Evolutionary conservation across 129 eudicot genomes (phyloP).

Genomic region (Flaveria brownii): DNA sequence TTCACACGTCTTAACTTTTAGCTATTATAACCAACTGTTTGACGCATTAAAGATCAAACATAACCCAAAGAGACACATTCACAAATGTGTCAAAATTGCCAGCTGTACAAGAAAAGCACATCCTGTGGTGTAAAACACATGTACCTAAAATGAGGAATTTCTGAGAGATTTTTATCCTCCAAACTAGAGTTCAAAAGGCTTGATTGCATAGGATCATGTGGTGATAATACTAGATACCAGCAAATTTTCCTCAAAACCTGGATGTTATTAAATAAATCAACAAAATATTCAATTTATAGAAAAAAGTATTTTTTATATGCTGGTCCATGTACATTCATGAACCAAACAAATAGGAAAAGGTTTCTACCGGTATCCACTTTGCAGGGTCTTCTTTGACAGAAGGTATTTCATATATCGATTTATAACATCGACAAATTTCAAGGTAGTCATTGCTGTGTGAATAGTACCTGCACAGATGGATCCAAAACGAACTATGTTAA

Average conservation of each 20-base stretch:
- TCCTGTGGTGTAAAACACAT: not conserved
- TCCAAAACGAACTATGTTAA: not conserved
- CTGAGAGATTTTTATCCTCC: slow-evolving; percentile 87
- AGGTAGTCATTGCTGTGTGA: slow-evolving; percentile 85
- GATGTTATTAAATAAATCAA: not conserved
- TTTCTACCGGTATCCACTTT: slow-evolving; percentile 76
- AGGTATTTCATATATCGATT: slow-evolving; percentile 89
- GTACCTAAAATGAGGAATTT: slow-evolving; percentile 82
- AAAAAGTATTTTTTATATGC: too few species aligned
- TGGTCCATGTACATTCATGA: not conserved
- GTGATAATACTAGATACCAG: slow-evolving; percentile 84
- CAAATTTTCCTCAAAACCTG: slow-evolving; percentile 89
- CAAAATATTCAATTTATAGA: not conserved
- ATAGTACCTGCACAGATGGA: slow-evolving; percentile 52
- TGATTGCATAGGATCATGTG: slow-evolving; percentile 97
- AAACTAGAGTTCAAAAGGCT: slow-evolving; percentile 89
- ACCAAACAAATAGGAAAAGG: not conserved
- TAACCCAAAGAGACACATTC: not conserved
- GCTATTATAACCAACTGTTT: not conserved
- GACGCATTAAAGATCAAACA: not conserved
- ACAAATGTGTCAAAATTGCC: not conserved
- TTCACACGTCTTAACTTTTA: not conserved
- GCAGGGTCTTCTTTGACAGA: slow-evolving; percentile 78
- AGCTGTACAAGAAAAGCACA: not conserved
- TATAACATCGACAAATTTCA: slow-evolving; percentile 91